A percentile compares a stretch with the other conserved stretches of the same genome.
phyloP scores from a whole-genome alignment of 2,329 filamentous ascomycete species.

The Penicillium expansum region DNA sequence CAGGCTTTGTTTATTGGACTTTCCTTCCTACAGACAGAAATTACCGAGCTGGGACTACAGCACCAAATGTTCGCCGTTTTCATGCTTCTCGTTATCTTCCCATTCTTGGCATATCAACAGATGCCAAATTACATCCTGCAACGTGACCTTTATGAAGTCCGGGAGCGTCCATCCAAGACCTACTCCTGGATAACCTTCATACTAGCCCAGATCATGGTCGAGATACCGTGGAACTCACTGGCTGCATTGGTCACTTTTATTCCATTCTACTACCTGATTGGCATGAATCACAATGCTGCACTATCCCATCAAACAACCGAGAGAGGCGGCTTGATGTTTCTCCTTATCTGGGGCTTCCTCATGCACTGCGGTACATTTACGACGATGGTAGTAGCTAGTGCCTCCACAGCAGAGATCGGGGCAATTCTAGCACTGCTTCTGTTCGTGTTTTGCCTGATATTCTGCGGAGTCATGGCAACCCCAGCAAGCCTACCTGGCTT shows the following conservation, averaged over 20 bases:
- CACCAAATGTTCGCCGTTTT: not conserved
- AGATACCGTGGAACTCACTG: conserved; percentile 81
- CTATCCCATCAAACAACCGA: not conserved
- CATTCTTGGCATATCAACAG: not conserved
- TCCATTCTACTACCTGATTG: not conserved
- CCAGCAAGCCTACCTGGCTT: conserved; percentile 65
- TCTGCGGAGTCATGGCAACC: conserved; percentile 60
- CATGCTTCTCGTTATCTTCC: not conserved
- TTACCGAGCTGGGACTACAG: not conserved
- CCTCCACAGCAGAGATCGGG: not conserved
- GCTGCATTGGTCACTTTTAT: conserved; percentile 24
- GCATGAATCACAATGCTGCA: not conserved
- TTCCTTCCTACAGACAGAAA: not conserved
- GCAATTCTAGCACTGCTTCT: not conserved
- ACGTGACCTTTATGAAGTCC: conserved; percentile 77
- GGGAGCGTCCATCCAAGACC: conserved; percentile 78
- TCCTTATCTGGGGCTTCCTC: not conserved
- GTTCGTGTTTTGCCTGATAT: not conserved
- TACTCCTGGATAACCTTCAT: conserved; percentile 87
- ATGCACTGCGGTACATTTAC: not conserved
- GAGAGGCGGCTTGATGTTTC: not conserved
- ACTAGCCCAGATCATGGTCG: conserved; percentile 76
- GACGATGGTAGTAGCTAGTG: not conserved
- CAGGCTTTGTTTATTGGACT: not conserved
- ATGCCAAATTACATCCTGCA: conserved; percentile 87